These are phyloP conservation scores for Geranium brycei DNA, from an alignment of 345 rosid species.

Conservation along the genomic window DNA sequence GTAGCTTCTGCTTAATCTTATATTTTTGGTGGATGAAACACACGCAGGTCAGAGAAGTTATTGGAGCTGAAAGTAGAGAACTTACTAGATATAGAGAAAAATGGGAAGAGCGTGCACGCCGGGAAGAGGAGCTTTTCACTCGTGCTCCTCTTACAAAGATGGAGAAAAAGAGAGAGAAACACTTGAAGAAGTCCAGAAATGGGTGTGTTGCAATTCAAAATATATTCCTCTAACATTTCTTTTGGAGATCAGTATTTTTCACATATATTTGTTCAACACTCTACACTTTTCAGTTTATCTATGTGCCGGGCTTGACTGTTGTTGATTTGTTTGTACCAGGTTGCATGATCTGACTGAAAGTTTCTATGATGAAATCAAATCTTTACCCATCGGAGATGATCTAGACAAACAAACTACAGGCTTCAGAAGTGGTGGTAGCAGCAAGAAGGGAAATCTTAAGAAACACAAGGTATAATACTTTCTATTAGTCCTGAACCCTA, in stretches of 20 bases:
- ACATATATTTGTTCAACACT: constrained; percentile 1
- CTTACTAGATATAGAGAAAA: constrained; percentile 40
- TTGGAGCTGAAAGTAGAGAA: constrained; percentile 64
- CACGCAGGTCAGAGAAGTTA: constrained; percentile 52
- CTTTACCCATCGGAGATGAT: constrained; percentile 36
- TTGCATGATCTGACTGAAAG: constrained; percentile 56
- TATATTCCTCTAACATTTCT: constrained; percentile 2
- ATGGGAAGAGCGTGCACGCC: constrained; percentile 47
- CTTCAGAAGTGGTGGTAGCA: constrained; percentile 13
- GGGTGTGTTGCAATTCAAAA: constrained; percentile 38
- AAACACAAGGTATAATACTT: constrained; percentile 45
- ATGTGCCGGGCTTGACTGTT: constrained; percentile 8
- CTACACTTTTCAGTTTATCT: background rate
- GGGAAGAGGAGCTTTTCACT: constrained; percentile 70
- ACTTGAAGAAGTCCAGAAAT: constrained; percentile 57
- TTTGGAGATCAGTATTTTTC: background rate
- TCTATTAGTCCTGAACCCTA: no score
- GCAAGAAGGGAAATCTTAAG: constrained; percentile 35
- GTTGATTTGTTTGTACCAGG: constrained; percentile 30
- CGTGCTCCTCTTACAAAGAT: constrained; percentile 59
- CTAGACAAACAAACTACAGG: constrained; percentile 19
- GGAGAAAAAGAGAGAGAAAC: constrained; percentile 64
- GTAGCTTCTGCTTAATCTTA: constrained; percentile 7
- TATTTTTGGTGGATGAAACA: constrained; percentile 10
- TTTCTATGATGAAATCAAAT: constrained; percentile 59